A percentile compares a stretch with the other conserved stretches of the same genome.
phyloP scores from a whole-genome alignment of 768 basidiomycete genomes.

The Amanita polypyramis region DNA sequence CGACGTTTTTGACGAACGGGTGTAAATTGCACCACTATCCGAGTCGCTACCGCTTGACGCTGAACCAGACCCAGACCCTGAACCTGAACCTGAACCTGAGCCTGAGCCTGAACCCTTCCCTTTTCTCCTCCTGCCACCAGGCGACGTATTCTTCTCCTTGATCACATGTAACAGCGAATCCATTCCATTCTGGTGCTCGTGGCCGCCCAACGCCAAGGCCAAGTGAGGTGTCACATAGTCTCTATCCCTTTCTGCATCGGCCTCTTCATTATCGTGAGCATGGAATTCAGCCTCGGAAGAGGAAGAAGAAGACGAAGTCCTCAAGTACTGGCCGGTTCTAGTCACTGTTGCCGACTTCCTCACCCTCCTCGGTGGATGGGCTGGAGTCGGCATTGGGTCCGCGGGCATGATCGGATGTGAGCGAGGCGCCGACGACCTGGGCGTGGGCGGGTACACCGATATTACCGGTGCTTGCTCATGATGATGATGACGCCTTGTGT shows the following conservation, averaged over 20 bases:
- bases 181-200: not conserved
- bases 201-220: not conserved
- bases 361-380: constrained; percentile 4
- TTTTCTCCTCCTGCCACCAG: not conserved
- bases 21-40: not conserved
- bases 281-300: not conserved
- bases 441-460: not conserved
- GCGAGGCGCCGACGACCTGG: not conserved
- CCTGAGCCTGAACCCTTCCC: not conserved
- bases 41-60: constrained; percentile 1
- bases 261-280: not conserved
- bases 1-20: not conserved
- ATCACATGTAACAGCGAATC: constrained; percentile 14
- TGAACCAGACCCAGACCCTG: not conserved
- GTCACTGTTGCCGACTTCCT: not conserved
- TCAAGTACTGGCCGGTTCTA: no score
- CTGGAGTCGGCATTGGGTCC: not conserved
- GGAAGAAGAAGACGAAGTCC: not conserved
- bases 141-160: constrained; percentile 17
- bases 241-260: not conserved
- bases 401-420: not conserved
- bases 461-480: not conserved
- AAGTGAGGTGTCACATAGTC: not conserved
- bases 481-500: not conserved
- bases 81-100: not conserved